phyloP scores from a whole-genome alignment of 257 asterid genomes.

The Pogostemon cablin region DNA sequence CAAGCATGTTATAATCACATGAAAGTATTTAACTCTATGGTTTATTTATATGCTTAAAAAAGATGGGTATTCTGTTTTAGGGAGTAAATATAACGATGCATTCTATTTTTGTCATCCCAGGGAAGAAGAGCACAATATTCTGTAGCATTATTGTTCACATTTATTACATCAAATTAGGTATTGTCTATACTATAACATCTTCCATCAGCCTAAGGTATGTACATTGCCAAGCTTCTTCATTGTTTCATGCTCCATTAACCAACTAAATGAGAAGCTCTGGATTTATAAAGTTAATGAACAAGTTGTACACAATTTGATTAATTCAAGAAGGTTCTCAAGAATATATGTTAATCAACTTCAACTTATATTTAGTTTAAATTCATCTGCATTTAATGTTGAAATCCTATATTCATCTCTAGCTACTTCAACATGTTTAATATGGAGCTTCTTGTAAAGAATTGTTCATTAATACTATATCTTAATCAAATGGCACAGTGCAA shows the following conservation, averaged over 20 bases:
- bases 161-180: conserved; percentile 26
- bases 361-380: neutral
- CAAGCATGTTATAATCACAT: neutral
- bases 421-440: neutral
- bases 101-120: conserved; percentile 24
- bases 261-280: neutral
- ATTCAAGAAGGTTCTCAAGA: no score
- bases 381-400: neutral
- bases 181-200: conserved; percentile 32
- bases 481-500: conserved; percentile 53
- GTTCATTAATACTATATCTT: neutral
- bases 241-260: neutral
- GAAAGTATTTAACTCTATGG: neutral
- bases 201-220: conserved; percentile 44
- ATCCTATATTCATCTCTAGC: conserved; percentile 7
- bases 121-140: conserved; percentile 18
- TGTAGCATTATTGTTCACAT: conserved; percentile 23
- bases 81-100: neutral
- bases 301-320: no score
- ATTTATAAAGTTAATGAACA: neutral
- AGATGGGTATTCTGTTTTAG: neutral
- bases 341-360: no score
- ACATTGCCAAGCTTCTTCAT: conserved; percentile 12
- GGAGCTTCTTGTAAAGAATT: neutral
- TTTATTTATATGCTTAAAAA: neutral